A percentile compares a stretch with the other conserved stretches of the same genome.
These are phyloP conservation scores for Tephrocybe sp. DNA, from an alignment of 768 basidiomycete species.

Conservation along the genomic window DNA sequence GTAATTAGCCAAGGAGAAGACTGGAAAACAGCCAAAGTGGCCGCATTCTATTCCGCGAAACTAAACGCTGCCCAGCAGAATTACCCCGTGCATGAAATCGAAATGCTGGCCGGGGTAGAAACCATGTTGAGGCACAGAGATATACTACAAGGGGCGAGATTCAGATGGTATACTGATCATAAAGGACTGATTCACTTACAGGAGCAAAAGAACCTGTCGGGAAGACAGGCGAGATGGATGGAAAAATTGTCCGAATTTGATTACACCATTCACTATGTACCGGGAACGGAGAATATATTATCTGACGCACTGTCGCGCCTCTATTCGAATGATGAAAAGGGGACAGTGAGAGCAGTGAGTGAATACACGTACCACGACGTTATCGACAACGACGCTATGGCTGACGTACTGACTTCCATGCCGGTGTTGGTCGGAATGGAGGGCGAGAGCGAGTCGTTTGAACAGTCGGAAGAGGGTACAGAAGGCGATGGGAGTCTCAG, in stretches of 20 bases:
- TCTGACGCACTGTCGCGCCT: background rate
- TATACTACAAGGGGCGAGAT: background rate
- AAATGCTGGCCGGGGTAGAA: background rate
- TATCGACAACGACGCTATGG: too few relatives aligned
- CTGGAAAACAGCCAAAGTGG: background rate
- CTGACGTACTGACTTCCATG: too few relatives aligned
- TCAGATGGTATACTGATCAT: background rate
- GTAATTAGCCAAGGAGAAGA: background rate
- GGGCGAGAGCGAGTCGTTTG: background rate
- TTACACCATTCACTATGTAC: background rate
- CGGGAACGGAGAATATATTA: background rate
- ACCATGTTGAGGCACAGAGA: background rate
- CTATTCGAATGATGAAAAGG: background rate
- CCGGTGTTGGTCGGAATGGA: background rate
- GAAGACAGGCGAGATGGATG: background rate
- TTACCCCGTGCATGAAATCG: background rate
- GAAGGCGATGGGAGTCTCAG: too few relatives aligned
- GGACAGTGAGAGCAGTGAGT: background rate
- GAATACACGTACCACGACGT: background rate
- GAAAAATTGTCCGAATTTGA: background rate
- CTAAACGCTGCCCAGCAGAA: background rate
- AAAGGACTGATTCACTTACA: background rate
- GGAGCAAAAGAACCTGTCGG: background rate
- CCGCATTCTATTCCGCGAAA: conserved; percentile 1
- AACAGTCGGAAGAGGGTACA: too few relatives aligned